These are phyloP conservation scores for Penstemon eatonii DNA, from an alignment of 257 asterid genomes.

Conservation along the genomic window DNA sequence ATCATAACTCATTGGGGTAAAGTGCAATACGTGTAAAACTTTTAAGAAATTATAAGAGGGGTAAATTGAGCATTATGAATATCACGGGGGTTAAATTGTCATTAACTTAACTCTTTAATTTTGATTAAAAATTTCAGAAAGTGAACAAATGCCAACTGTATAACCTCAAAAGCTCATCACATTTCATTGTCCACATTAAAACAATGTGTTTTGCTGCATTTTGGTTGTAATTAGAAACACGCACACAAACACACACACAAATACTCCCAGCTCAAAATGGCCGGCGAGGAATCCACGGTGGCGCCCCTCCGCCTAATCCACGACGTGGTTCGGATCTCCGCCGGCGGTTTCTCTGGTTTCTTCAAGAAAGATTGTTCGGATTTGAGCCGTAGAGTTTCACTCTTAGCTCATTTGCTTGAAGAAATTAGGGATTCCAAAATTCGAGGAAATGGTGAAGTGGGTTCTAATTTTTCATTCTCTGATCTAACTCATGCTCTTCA, in stretches of 20 bases:
- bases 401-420: slow-evolving; percentile 75
- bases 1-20: too few relatives aligned
- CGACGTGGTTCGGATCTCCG: slow-evolving; percentile 64
- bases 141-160: slow-evolving; percentile 34
- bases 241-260: slow-evolving; percentile 10
- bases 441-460: slow-evolving; percentile 27
- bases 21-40: too few relatives aligned
- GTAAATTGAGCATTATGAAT: too few relatives aligned
- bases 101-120: too few relatives aligned
- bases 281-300: slow-evolving; percentile 54
- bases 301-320: slow-evolving; percentile 58
- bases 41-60: too few relatives aligned
- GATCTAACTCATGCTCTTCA: slow-evolving; percentile 59
- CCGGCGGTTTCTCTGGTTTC: slow-evolving; percentile 64
- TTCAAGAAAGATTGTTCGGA: slow-evolving; percentile 88
- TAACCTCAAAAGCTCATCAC: slow-evolving; percentile 1
- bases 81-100: too few relatives aligned
- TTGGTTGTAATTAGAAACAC: slow-evolving; percentile 26
- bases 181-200: slow-evolving; percentile 30
- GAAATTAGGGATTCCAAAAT: slow-evolving; percentile 68
- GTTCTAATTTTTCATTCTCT: slow-evolving; percentile 48
- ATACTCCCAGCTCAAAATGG: slow-evolving; percentile 43
- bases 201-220: slow-evolving; percentile 29
- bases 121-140: background rate
- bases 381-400: slow-evolving; percentile 72